Conservation (phyloP, 2,329 filamentous ascomycete genomes). For the Simplicillium aogashimaense region DNA sequence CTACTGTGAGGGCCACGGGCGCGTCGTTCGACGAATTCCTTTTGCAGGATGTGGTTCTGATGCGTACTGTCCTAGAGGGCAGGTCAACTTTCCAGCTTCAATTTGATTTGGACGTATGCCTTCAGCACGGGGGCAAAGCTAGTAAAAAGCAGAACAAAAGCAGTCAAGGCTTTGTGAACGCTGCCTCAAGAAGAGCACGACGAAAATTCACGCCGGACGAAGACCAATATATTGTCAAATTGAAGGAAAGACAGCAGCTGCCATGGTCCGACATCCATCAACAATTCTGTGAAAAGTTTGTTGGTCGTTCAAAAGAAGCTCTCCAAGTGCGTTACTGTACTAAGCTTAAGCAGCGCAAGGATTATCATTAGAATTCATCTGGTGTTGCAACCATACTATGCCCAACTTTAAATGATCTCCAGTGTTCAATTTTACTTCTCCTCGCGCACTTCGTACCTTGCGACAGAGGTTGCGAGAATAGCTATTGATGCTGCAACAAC, state of each 20-base stretch:
- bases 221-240: background rate
- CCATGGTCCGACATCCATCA: slow-evolving; percentile 2
- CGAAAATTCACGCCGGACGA: slow-evolving; percentile 1
- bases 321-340: slow-evolving; percentile 3
- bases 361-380: too few relatives aligned
- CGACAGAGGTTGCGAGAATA: too few relatives aligned
- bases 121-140: background rate
- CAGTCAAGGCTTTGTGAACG: background rate
- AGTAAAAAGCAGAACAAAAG: background rate
- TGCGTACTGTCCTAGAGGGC: slow-evolving; percentile 5
- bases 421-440: too few relatives aligned
- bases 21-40: slow-evolving; percentile 6
- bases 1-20: background rate
- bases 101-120: slow-evolving; percentile 5
- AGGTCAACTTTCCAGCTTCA: slow-evolving; percentile 7
- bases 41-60: slow-evolving; percentile 5
- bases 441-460: too few relatives aligned
- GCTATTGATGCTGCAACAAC: too few relatives aligned
- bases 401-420: too few relatives aligned
- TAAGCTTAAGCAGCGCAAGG: background rate
- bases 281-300: slow-evolving; percentile 1
- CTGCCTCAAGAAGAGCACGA: background rate
- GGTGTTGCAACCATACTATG: too few relatives aligned
- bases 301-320: background rate
- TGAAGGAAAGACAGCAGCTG: slow-evolving; percentile 1